Evolutionary conservation across 371 early-diverging fungal species (phyloP).

Genomic region (Mucor saturninus): DNA sequence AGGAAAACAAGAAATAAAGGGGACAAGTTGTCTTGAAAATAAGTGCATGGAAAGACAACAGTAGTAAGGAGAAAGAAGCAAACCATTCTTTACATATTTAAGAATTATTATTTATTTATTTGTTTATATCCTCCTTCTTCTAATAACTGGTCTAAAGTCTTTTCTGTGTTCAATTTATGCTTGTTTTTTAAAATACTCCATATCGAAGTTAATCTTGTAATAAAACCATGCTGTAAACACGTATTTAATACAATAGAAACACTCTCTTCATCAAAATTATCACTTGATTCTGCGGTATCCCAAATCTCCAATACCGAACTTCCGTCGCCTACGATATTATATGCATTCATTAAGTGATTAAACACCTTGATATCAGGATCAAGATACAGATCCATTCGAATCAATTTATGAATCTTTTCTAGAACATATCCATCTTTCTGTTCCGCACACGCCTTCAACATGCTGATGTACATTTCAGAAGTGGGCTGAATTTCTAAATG

Average conservation of each 20-base stretch:
- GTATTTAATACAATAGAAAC: constrained; percentile 21
- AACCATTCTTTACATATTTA: not conserved
- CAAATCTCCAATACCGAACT: constrained; percentile 40
- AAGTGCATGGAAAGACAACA: not conserved
- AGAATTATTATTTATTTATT: not conserved
- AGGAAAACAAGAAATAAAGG: constrained; percentile 9
- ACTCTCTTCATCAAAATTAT: constrained; percentile 9
- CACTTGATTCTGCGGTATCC: constrained; percentile 26
- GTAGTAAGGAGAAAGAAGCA: not conserved
- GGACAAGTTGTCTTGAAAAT: constrained; percentile 12
- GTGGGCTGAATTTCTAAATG: constrained; percentile 41
- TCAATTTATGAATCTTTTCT: constrained; percentile 44
- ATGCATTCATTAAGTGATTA: constrained; percentile 50
- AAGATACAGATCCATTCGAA: constrained; percentile 50
- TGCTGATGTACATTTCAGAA: constrained; percentile 39
- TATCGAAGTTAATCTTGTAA: constrained; percentile 22
- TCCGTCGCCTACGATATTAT: constrained; percentile 34
- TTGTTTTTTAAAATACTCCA: constrained; percentile 13
- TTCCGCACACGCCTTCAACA: constrained; percentile 40
- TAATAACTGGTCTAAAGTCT: constrained; percentile 2
- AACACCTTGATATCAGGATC: constrained; percentile 44
- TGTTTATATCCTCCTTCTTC: not conserved
- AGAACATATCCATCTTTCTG: constrained; percentile 37
- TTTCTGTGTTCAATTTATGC: not conserved
- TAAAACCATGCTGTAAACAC: constrained; percentile 18